Conservation (phyloP, 306 rosid species). For the Fragaria vesca region DNA sequence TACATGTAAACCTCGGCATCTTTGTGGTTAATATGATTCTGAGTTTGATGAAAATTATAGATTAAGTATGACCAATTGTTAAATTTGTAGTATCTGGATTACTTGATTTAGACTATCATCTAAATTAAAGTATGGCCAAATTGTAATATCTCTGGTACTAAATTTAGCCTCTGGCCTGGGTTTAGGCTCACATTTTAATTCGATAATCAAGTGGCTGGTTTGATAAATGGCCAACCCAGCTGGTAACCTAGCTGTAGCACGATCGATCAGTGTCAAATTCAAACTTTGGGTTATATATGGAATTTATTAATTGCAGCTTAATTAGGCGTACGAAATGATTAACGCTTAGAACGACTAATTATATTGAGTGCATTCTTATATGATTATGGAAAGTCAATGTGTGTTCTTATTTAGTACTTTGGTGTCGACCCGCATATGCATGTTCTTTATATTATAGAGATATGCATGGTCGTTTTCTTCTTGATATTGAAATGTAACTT, state of each 20-base stretch:
- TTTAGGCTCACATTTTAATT: not conserved
- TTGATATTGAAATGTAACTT: not conserved
- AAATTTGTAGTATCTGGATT: not conserved
- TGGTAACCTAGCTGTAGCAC: conserved; percentile 16
- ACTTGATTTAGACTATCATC: not conserved
- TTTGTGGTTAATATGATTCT: not conserved
- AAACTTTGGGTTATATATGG: not conserved
- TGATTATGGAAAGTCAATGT: not conserved
- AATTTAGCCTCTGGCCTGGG: not conserved
- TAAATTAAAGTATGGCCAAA: not conserved
- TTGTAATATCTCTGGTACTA: not conserved
- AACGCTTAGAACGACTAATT: not conserved
- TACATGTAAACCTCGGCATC: not conserved
- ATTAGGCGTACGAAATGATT: conserved; percentile 9
- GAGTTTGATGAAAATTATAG: not conserved
- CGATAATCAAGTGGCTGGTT: conserved; percentile 11
- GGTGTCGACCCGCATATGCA: not conserved
- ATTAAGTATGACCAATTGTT: not conserved
- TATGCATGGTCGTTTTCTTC: not conserved
- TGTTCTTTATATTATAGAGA: not conserved
- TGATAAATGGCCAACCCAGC: not conserved
- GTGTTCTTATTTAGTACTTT: not conserved
- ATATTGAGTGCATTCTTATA: not conserved
- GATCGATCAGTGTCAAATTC: conserved; percentile 11
- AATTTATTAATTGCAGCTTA: not conserved